Evolutionary conservation across 2,329 filamentous ascomycete species (phyloP), one percentile per base, ranked within the genome.

Genomic region (Venturia oleaginea): DNA sequence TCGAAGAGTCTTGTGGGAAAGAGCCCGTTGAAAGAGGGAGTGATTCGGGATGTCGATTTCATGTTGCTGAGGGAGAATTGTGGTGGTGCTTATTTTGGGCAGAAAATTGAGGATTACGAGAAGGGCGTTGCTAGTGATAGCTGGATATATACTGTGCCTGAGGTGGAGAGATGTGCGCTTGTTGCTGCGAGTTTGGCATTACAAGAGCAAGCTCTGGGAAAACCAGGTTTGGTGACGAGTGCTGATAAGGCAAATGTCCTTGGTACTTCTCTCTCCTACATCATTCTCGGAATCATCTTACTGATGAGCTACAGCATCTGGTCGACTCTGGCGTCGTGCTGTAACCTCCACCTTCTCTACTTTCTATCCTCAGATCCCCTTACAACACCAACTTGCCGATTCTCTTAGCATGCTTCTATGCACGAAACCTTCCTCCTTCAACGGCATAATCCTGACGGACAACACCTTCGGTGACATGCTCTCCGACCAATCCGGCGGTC

Each of bases 161-260:
- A 82, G 66, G 75, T 83, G 40, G 79, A 82, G 68, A 74, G 81
- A 32, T 73, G 78, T 24, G 77, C 78, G 0, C 77, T 79, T 2
- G 78, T 83, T 1, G 77, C 77, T 13, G 80, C 78, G 0, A 76
- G 75, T 5, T 72, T 83, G 5, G 79, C 81, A 0, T 70, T 69
- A 66, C 69, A 72, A 8, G 73, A 73, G 57, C 40, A 62, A 42
- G 60, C 38, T 17, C 8, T 40, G 46, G 61, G 61, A 51, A 54
- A 54, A 10, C 76, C 78, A 15, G 72, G 76, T 0, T 70, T 75
- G 2, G 80, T 82, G 1, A 80, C 76, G 74, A 80, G 77, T 65
- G 76, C 75, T 0, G 81, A 83, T 70, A 83, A 83, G 70, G 80
- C 80, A 51, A 83, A 83, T 66, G 80, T 83, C 11, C 75, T 83